Percentiles rank a stretch among this genome's conserved stretches.
Evolutionary conservation across 2,329 filamentous ascomycete genomes (phyloP).

Genomic region (Teratosphaeria gauchensis): DNA sequence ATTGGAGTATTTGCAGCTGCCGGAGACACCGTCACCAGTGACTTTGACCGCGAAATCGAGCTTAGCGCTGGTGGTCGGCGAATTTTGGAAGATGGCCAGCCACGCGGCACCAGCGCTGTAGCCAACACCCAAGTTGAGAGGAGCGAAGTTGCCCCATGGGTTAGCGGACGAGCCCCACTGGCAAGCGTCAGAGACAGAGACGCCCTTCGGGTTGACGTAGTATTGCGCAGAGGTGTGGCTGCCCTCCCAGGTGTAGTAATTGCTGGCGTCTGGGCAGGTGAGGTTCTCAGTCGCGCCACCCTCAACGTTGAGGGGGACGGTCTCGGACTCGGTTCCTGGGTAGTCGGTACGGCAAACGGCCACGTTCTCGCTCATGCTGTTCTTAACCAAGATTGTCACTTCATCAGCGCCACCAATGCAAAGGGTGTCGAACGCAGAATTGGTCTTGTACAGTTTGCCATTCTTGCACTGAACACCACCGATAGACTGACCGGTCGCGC

Average conservation of each 20-base stretch:
- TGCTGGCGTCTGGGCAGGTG: conserved; percentile 62
- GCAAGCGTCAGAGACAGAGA: conserved; percentile 59
- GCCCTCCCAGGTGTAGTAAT: conserved; percentile 71
- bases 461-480: conserved; percentile 77
- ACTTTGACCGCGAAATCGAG: conserved; percentile 77
- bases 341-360: conserved; percentile 93
- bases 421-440: conserved; percentile 54
- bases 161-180: conserved; percentile 58
- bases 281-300: conserved; percentile 52
- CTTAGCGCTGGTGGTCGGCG: conserved; percentile 57
- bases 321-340: conserved; percentile 83
- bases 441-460: conserved; percentile 70
- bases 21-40: conserved; percentile 51
- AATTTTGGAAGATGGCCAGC: conserved; percentile 77
- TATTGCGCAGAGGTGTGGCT: conserved; percentile 81
- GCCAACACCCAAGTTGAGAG: conserved; percentile 76
- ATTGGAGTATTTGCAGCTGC: conserved; percentile 56
- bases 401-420: conserved; percentile 64
- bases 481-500: conserved; percentile 69
- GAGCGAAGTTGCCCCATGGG: conserved; percentile 71
- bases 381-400: conserved; percentile 57
- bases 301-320: conserved; percentile 58
- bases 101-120: conserved; percentile 60
- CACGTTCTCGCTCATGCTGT: conserved; percentile 57
- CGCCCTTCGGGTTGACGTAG: conserved; percentile 83